Base-by-base conservation (phyloP, 1,284 basidiomycete genomes). In the Irpex sp. region DNA sequence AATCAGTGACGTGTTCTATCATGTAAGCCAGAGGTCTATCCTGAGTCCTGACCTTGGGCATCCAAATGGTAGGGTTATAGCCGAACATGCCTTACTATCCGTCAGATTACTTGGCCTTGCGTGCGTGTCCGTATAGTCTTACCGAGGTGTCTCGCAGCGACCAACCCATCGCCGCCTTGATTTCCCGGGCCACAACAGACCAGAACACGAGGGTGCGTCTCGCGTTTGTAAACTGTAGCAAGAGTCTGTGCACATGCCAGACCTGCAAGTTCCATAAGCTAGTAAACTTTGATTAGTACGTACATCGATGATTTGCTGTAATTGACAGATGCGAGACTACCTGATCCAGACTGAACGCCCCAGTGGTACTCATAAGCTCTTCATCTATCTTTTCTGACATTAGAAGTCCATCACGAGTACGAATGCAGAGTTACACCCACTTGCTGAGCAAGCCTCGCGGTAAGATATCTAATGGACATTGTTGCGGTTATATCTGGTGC, bases 251-350 rank as follows among this genome's bases (percentile, higher is more conserved):
- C 97, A 71, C 97, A 98, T 0, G 97, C 90, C 13, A 98, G 80
- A 0, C 97, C 97, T n/a, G 97, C 97, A 2, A 99, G 85, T 73
- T 99, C 97, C 96, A 99, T 99, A 33, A 99, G 80, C 93, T 97
- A 43, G 49, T 13, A 53, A n/a, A 26, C 26, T 19, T n/a, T 33
- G 2, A 26, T 56, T 13, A 50, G 17, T 11, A 15, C 5, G 19
- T 31, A 46, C 36, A 35, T 43, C 11, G 35, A 33, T 33, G 33
- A 49, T 33, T 49, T 11, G 1, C 46, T 11, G 1, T 46, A 51
- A 43, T 47, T 56, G 36, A 21, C 11, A n/a, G 49, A 2, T 31
- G 51, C 11, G 17, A 31, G 59, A 75, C 57, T 60, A 89, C 93
- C 83, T 97, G 95, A 71, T 97, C 94, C 47, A 98, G 79, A 69